phyloP scores from a whole-genome alignment of 768 basidiomycete species.

The Chlorophyllum brunneum region DNA sequence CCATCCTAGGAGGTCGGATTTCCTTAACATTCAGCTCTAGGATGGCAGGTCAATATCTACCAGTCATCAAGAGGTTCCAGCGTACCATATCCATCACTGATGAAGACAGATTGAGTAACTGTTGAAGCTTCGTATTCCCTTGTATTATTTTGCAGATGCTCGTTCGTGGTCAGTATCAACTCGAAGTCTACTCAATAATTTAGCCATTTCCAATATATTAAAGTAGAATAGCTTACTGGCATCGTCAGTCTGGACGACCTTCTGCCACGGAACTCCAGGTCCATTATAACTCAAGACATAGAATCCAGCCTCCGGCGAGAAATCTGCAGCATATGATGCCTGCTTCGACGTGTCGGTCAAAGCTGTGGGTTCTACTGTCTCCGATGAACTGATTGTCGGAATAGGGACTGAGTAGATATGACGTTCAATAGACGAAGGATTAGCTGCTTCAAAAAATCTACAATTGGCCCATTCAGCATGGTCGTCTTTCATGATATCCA shows the following conservation, averaged over 20 bases:
- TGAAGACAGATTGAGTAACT: slow-evolving; percentile 65
- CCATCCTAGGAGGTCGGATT: slow-evolving; percentile 88
- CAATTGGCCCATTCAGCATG: slow-evolving; percentile 6
- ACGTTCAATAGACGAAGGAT: slow-evolving; percentile 75
- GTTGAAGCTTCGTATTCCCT: slow-evolving; percentile 69
- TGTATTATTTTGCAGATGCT: slow-evolving; percentile 57
- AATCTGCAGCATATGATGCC: slow-evolving; percentile 61
- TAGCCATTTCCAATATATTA: background rate
- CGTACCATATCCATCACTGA: slow-evolving; percentile 78
- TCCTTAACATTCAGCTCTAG: slow-evolving; percentile 88
- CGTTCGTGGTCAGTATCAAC: slow-evolving; percentile 70
- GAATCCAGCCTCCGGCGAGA: slow-evolving; percentile 85
- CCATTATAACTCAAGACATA: slow-evolving; percentile 80
- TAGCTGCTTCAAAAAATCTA: slow-evolving; percentile 89
- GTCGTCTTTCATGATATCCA: background rate
- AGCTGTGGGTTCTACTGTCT: slow-evolving; percentile 36
- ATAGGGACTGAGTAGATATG: slow-evolving; percentile 80
- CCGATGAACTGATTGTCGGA: slow-evolving; percentile 41
- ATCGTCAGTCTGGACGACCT: slow-evolving; percentile 54
- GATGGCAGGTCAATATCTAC: background rate
- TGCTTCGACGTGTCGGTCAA: slow-evolving; percentile 51
- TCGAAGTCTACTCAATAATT: slow-evolving; percentile 44
- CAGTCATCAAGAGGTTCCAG: slow-evolving; percentile 13
- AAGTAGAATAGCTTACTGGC: slow-evolving; percentile 26
- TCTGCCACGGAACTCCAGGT: slow-evolving; percentile 86